phyloP scores from a whole-genome alignment of 768 basidiomycete genomes.

The Phanerochaete sordida region DNA sequence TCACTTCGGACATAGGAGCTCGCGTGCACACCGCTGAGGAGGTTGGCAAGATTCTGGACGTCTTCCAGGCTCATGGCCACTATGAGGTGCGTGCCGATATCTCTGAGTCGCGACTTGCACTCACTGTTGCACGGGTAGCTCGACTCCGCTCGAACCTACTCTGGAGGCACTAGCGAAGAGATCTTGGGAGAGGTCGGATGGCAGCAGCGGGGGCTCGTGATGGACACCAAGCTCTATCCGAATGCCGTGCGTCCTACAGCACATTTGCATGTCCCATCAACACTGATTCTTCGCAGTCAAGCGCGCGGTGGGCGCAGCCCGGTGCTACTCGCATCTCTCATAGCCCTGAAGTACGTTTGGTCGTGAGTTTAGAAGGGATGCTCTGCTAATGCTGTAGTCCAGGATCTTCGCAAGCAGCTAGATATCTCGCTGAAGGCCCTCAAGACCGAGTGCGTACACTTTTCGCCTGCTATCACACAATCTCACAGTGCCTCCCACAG shows the following conservation, averaged over 20 bases:
- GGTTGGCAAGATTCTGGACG: conserved; percentile 49
- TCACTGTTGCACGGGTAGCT: conserved; percentile 17
- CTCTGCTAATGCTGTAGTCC: background rate
- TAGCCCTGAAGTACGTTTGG: conserved; percentile 4
- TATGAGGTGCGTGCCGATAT: conserved; percentile 34
- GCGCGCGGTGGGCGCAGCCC: background rate
- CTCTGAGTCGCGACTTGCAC: background rate
- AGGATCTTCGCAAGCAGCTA: conserved; percentile 14
- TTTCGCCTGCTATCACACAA: conserved; percentile 11
- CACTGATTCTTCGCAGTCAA: background rate
- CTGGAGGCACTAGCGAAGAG: conserved; percentile 30
- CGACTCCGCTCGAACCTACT: conserved; percentile 27
- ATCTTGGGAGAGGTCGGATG: conserved; percentile 49
- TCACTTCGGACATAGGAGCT: conserved; percentile 23
- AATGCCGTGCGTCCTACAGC: background rate
- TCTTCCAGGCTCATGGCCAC: conserved; percentile 54
- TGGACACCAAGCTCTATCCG: conserved; percentile 56
- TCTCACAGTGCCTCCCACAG: conserved; percentile 36
- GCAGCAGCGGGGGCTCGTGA: conserved; percentile 45
- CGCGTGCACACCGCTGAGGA: conserved; percentile 47
- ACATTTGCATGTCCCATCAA: background rate
- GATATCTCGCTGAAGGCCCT: conserved; percentile 38
- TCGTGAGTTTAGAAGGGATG: no score
- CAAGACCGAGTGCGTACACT: conserved; percentile 39
- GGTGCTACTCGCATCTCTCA: conserved; percentile 3